phyloP scores from a whole-genome alignment of 176 grass and related monocot species.

The Secale cereale region DNA sequence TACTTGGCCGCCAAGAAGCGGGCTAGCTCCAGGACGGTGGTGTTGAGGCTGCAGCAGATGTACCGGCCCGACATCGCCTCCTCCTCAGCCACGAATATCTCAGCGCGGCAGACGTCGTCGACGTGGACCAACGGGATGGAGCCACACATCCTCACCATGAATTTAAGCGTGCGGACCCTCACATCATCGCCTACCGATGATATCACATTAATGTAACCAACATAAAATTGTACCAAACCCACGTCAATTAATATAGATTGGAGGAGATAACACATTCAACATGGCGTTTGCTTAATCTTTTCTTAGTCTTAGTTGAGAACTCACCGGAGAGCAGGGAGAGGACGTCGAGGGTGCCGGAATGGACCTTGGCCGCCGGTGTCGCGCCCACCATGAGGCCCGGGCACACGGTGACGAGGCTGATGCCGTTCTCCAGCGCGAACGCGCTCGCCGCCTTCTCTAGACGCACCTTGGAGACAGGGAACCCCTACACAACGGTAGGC shows the following conservation, averaged over 20 bases:
- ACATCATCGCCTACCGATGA: slow-evolving; percentile 23
- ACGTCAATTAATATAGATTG: no score
- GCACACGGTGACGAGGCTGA: neutral
- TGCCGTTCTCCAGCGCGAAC: neutral
- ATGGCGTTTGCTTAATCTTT: no score
- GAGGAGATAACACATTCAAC: no score
- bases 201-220: no score
- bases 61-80: slow-evolving; percentile 40
- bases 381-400: neutral
- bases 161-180: slow-evolving; percentile 17
- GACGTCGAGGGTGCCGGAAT: neutral
- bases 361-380: neutral
- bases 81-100: slow-evolving; percentile 64
- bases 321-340: slow-evolving; percentile 30
- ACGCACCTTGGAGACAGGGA: neutral
- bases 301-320: neutral
- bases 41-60: slow-evolving; percentile 56
- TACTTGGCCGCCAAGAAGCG: slow-evolving; percentile 43
- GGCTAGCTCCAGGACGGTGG: slow-evolving; percentile 33
- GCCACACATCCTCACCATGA: neutral
- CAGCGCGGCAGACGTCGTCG: slow-evolving; percentile 60
- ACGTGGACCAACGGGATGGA: slow-evolving; percentile 30
- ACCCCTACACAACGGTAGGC: slow-evolving; percentile 2
- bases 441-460: neutral
- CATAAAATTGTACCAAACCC: no score